These are phyloP conservation scores for Penicillium sp. DNA, from an alignment of 2,329 filamentous ascomycete genomes.

Conservation along the genomic window DNA sequence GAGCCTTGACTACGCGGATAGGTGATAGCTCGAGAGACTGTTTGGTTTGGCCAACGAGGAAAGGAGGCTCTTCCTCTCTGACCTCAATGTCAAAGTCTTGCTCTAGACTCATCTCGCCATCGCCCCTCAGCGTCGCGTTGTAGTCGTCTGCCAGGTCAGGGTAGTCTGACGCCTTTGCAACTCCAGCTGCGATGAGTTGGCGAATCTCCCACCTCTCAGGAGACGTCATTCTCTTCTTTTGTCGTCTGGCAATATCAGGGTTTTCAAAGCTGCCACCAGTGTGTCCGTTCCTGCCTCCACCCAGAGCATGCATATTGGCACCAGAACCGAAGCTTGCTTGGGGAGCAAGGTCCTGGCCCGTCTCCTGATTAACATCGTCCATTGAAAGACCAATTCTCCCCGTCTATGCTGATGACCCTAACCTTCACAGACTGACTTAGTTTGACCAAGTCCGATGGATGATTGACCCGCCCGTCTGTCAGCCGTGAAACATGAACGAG, in stretches of 20 bases:
- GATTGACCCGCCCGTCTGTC: conserved; percentile 76
- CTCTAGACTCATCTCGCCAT: conserved; percentile 84
- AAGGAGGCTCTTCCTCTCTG: conserved; percentile 90
- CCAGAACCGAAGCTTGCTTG: conserved; percentile 76
- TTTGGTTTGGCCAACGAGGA: conserved; percentile 92
- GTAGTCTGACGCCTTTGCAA: conserved; percentile 86
- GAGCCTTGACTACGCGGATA: conserved; percentile 93
- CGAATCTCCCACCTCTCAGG: conserved; percentile 97
- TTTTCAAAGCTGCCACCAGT: no score
- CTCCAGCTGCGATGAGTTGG: conserved; percentile 91
- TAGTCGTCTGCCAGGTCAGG: conserved; percentile 94
- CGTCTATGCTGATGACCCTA: conserved; percentile 81
- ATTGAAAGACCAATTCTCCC: conserved; percentile 84
- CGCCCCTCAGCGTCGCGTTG: conserved; percentile 76
- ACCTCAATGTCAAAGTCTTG: conserved; percentile 98
- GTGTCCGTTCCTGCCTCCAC: conserved; percentile 55
- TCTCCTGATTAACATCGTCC: conserved; percentile 92
- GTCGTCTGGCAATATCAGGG: no score
- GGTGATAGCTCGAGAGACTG: conserved; percentile 91
- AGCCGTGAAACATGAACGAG: conserved; percentile 91
- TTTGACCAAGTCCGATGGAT: conserved; percentile 81
- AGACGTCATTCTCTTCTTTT: conserved; percentile 47
- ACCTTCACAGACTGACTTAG: conserved; percentile 82
- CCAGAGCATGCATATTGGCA: conserved; percentile 79
- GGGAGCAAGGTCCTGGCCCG: conserved; percentile 75